These are phyloP conservation scores for Wilcoxina mikolae DNA, from an alignment of 495 filamentous ascomycete species.

Conservation along the genomic window DNA sequence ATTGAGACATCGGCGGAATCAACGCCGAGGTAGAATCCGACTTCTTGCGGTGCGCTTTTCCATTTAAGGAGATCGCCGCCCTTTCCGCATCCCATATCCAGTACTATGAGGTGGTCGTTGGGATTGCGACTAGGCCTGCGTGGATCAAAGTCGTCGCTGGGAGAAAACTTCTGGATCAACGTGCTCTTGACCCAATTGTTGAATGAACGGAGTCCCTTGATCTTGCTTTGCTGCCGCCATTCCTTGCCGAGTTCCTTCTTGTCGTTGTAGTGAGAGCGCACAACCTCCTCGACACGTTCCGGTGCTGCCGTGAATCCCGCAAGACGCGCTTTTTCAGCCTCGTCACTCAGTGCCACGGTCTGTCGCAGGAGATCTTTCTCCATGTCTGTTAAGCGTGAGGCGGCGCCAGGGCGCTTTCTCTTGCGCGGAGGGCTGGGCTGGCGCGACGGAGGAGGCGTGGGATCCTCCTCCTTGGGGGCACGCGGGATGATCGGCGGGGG, in stretches of 20 bases:
- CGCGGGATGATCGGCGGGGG: constrained; percentile 16
- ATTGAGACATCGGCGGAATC: constrained; percentile 88
- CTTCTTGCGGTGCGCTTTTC: constrained; percentile 71
- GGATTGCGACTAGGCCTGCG: constrained; percentile 30
- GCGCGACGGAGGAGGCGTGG: constrained; percentile 26
- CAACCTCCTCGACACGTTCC: constrained; percentile 62
- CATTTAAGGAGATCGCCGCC: constrained; percentile 92
- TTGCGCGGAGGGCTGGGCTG: constrained; percentile 40
- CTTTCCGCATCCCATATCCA: constrained; percentile 94
- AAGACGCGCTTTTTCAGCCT: constrained; percentile 14
- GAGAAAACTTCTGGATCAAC: constrained; percentile 90
- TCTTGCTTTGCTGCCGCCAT: constrained; percentile 85
- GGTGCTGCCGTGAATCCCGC: background rate
- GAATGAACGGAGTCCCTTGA: constrained; percentile 85
- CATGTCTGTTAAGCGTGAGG: constrained; percentile 56
- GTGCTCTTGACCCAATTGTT: constrained; percentile 99
- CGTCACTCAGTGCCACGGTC: constrained; percentile 35
- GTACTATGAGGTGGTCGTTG: constrained; percentile 46
- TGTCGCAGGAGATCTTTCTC: constrained; percentile 55
- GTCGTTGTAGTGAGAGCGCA: constrained; percentile 88
- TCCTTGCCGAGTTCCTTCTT: constrained; percentile 82
- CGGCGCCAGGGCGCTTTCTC: constrained; percentile 74
- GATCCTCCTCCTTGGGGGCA: constrained; percentile 15
- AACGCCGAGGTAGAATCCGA: constrained; percentile 79
- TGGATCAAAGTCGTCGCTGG: constrained; percentile 57